Evolutionary conservation across 23 red algal species (phyloP), one percentile per base, ranked within the genome.

Genomic region (Gracilaria caudata): DNA sequence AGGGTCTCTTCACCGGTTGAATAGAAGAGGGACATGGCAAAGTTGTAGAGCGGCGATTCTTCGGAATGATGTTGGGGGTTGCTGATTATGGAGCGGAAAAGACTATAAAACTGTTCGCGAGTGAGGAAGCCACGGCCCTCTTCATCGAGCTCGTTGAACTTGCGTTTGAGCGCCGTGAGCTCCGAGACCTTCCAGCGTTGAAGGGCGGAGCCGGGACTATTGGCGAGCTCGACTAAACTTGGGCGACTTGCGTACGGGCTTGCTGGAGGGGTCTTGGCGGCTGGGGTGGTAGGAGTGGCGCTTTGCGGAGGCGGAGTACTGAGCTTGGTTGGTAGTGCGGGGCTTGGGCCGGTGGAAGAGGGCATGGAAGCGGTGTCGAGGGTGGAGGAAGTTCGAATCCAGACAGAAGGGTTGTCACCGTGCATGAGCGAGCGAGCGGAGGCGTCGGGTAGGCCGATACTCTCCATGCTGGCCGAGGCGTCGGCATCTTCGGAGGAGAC

Each of bases 1-100:
- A 97, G 73, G 21, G 43, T 73, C 35, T 86, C 83, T 35, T 82
- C 81, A 53, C 78, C 82, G 57, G 86, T 73, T 25, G 90, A 64
- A 58, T 97, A 86, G 84, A 97, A 97, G 25, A 97, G 73, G 32
- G 78, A 82, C 64, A 87, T 89, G 49, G 82, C 79, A 40, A 91
- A 95, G 38, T 84, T 89, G 73, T 90, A 73, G 26, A 93, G 53
- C 20, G 78, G 59, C n/a, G 64, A 59, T 29, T 84, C 60, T n/a
- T 93, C 81, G 23, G 66, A 41, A 7, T 82, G 73, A 3, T 82
- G 59, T 17, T 51, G 73, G 2, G 55, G 41, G 49, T 57, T 26
- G 25, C 78, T 46, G 19, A 93, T 47, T 11, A 93, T 80, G 51
- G 82, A 80, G 25, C 41, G 60, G 56, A 85, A 93, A 46, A 93